A percentile compares a stretch with the other conserved stretches of the same genome.
Conservation (phyloP, 1,284 basidiomycete species). For the Melampsora abietis-canadensis region DNA sequence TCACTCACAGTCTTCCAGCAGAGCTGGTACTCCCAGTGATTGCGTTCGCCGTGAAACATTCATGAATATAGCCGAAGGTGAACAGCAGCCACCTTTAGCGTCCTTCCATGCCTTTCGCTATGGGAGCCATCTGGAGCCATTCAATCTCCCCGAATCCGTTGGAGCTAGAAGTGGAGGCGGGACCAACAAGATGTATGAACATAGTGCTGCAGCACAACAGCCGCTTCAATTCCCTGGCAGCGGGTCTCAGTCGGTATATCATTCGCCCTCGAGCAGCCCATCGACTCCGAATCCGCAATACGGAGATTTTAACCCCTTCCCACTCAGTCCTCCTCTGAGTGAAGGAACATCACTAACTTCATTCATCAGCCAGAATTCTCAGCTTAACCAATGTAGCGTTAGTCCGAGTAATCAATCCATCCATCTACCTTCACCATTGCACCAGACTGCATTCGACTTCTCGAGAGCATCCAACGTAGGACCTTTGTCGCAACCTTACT, state of each 20-base stretch:
- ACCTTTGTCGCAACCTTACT: neutral
- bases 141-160: constrained; percentile 1
- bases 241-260: constrained; percentile 21
- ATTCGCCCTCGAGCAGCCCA: constrained; percentile 33
- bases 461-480: constrained; percentile 4
- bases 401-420: constrained; percentile 3
- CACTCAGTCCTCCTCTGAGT: constrained; percentile 26
- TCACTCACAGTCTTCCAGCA: constrained; percentile 9
- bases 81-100: neutral
- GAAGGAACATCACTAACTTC: constrained; percentile 17
- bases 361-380: constrained; percentile 12
- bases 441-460: constrained; percentile 20
- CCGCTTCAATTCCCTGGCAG: constrained; percentile 3
- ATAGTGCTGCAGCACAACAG: neutral
- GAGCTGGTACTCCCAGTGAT: constrained; percentile 5
- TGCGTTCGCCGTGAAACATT: neutral
- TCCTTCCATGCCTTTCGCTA: constrained; percentile 5
- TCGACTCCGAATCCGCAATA: constrained; percentile 37
- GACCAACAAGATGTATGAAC: neutral
- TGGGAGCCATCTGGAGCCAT: neutral
- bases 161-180: neutral
- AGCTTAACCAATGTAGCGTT: constrained; percentile 4
- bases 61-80: neutral
- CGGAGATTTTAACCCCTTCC: constrained; percentile 33
- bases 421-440: constrained; percentile 13